These are phyloP conservation scores for Lasiodiplodia sp. DNA, from an alignment of 2,329 filamentous ascomycete species.

Conservation along the genomic window DNA sequence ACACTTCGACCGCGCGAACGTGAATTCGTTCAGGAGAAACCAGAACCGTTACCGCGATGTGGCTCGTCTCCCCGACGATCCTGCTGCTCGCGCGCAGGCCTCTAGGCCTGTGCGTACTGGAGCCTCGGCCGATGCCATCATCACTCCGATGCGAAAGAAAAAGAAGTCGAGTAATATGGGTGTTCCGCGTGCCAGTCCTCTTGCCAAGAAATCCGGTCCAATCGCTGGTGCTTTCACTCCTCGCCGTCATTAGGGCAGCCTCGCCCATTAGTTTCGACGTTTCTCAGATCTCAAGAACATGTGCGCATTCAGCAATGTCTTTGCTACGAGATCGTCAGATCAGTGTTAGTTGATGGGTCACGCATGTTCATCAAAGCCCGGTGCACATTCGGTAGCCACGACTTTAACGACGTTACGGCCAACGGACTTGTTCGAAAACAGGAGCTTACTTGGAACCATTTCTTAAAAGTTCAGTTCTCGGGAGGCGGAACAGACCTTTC, in stretches of 20 bases:
- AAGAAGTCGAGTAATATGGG: slow-evolving; percentile 7
- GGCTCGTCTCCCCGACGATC: slow-evolving; percentile 46
- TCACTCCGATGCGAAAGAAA: slow-evolving; percentile 48
- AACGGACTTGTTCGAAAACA: slow-evolving; percentile 8
- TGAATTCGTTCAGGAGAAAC: slow-evolving; percentile 50
- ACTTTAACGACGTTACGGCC: slow-evolving; percentile 28
- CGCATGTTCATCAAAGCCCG: not conserved
- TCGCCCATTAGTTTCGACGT: not conserved
- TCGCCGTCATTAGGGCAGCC: slow-evolving; percentile 16
- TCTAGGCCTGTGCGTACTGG: slow-evolving; percentile 47
- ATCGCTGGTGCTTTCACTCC: slow-evolving; percentile 22
- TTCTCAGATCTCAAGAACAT: not conserved
- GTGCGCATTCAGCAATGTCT: not conserved
- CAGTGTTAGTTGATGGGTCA: slow-evolving; percentile 18
- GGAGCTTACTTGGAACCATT: slow-evolving; percentile 2
- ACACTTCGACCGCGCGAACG: slow-evolving; percentile 50
- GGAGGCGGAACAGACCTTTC: slow-evolving; percentile 17
- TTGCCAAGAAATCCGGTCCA: slow-evolving; percentile 27
- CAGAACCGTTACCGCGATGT: slow-evolving; percentile 49
- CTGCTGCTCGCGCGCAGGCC: slow-evolving; percentile 44
- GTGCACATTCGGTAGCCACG: slow-evolving; percentile 7
- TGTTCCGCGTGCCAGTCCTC: slow-evolving; percentile 25
- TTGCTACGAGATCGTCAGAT: not conserved
- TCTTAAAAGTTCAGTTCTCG: slow-evolving; percentile 13
- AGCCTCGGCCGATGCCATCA: slow-evolving; percentile 48